These are phyloP conservation scores for Phytophthora foliorum DNA, from an alignment of 352 stramenopile genomes.

Conservation along the genomic window DNA sequence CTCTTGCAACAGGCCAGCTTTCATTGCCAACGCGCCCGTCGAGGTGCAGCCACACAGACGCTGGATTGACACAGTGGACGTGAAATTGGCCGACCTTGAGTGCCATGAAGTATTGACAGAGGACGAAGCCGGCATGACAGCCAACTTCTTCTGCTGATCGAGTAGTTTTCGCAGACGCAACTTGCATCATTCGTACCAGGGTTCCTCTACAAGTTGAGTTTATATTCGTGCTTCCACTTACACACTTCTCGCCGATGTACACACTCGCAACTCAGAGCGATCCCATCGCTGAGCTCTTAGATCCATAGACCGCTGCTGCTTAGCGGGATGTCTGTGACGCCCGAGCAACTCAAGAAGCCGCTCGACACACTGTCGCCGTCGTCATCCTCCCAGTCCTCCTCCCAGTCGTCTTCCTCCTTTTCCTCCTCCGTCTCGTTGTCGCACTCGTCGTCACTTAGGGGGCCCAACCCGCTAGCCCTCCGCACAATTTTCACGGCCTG, in stretches of 20 bases:
- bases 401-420: conserved; percentile 13
- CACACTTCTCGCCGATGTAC: conserved; percentile 1
- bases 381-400: conserved; percentile 30
- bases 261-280: background rate
- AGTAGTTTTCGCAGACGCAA: background rate
- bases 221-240: conserved; percentile 12
- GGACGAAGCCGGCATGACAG: background rate
- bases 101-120: conserved; percentile 20
- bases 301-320: conserved; percentile 62
- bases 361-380: conserved; percentile 52
- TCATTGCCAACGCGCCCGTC: background rate
- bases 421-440: conserved; percentile 27
- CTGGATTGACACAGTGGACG: conserved; percentile 13
- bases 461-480: conserved; percentile 34
- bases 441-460: conserved; percentile 26
- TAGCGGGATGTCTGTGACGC: conserved; percentile 36
- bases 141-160: conserved; percentile 35
- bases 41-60: background rate
- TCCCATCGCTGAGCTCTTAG: conserved; percentile 10
- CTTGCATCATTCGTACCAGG: background rate
- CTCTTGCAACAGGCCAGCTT: background rate
- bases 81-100: conserved; percentile 13
- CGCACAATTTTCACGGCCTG: conserved; percentile 51
- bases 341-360: conserved; percentile 73
- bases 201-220: conserved; percentile 7